A percentile compares a stretch with the other conserved stretches of the same genome.
Conservation (phyloP, 345 rosid species). For the Corchorus capsularis region DNA sequence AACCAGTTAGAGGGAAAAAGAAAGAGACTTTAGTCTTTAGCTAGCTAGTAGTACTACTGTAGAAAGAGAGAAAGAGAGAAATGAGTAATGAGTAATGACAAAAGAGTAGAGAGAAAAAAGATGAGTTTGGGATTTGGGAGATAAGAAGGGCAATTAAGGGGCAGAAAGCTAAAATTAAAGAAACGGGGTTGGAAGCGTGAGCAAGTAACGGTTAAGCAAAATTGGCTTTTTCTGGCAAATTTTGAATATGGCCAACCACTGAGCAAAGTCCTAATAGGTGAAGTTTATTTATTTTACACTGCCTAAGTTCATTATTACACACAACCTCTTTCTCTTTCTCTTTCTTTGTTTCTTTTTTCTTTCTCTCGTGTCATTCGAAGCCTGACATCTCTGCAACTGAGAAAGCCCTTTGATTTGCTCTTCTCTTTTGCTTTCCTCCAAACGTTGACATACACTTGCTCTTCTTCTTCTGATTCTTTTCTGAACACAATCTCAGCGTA, state of each 20-base stretch:
- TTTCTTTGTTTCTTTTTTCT: not conserved
- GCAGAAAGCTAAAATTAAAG: constrained; percentile 33
- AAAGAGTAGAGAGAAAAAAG: constrained; percentile 24
- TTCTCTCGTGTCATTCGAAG: constrained; percentile 41
- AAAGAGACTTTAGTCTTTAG: not conserved
- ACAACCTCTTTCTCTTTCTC: not conserved
- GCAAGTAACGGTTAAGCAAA: constrained; percentile 62
- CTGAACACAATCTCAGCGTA: constrained; percentile 44
- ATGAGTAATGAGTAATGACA: constrained; percentile 21
- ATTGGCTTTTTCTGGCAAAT: constrained; percentile 58
- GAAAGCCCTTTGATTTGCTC: constrained; percentile 32
- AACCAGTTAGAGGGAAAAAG: not conserved
- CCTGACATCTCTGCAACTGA: constrained; percentile 41
- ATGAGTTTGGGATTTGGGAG: constrained; percentile 24
- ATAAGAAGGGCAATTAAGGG: constrained; percentile 47
- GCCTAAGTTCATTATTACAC: constrained; percentile 33
- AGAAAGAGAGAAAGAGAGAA: not conserved
- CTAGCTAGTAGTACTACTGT: not conserved
- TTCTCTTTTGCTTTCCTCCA: constrained; percentile 9
- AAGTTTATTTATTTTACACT: constrained; percentile 21
- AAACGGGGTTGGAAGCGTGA: constrained; percentile 40
- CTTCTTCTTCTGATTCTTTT: constrained; percentile 19
- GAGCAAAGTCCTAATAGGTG: not conserved
- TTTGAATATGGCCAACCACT: constrained; percentile 32
- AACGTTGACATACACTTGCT: constrained; percentile 42